Evolutionary conservation across 1,139 yeast species (phyloP).

Genomic region (Yamadazyma oceani): DNA sequence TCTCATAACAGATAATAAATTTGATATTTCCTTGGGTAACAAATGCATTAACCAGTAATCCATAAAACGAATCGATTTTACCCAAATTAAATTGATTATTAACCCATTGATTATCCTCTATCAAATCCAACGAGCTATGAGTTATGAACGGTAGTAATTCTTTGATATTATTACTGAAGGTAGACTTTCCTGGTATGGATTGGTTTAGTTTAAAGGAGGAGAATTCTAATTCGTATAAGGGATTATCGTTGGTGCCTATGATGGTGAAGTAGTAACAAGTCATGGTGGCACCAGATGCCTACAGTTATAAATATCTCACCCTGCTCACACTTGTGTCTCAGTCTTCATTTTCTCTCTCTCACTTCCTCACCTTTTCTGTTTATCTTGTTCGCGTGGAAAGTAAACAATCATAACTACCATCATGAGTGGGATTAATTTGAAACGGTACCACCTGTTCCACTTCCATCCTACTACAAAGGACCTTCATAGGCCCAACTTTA

Average conservation of each 20-base stretch:
- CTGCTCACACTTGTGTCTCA: neutral
- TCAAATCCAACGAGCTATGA: conserved; percentile 83
- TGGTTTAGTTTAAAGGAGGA: conserved; percentile 54
- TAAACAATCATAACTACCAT: conserved; percentile 1
- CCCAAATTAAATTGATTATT: conserved; percentile 66
- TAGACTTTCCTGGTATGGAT: conserved; percentile 57
- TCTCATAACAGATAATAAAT: conserved; percentile 74
- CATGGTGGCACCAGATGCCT: no score
- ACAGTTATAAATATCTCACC: no score
- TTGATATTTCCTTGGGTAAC: conserved; percentile 88
- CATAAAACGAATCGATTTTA: conserved; percentile 82
- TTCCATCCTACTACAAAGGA: conserved; percentile 21
- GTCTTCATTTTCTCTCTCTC: neutral
- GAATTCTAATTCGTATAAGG: conserved; percentile 85
- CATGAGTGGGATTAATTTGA: conserved; percentile 10
- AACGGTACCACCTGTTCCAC: conserved; percentile 17
- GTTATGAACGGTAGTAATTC: conserved; percentile 87
- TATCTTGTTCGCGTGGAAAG: neutral
- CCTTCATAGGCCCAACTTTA: conserved; percentile 39
- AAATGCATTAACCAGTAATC: conserved; percentile 75
- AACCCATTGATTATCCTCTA: conserved; percentile 88
- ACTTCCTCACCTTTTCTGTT: no score
- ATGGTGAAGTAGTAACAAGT: conserved; percentile 83
- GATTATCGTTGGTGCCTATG: conserved; percentile 83
- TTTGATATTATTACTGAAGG: conserved; percentile 67